phyloP scores from a whole-genome alignment of 2,329 filamentous ascomycete species.

The Trichoderma semiorbis region DNA sequence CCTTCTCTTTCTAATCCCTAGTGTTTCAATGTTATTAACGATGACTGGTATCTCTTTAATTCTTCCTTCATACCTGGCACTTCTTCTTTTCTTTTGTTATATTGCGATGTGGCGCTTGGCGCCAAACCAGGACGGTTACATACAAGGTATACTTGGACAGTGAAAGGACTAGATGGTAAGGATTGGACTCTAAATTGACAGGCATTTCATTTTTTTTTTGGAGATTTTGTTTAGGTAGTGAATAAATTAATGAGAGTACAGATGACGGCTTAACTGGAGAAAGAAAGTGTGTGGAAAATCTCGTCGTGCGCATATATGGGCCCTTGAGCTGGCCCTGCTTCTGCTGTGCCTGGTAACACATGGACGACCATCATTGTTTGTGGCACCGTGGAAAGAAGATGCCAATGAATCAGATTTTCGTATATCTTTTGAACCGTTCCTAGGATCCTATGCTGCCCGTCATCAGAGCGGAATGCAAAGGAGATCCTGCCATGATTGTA shows the following conservation, averaged over 20 bases:
- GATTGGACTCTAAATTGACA: neutral
- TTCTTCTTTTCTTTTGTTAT: neutral
- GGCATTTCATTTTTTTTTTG: neutral
- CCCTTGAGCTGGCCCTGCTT: neutral
- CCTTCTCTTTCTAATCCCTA: neutral
- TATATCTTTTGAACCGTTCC: slow-evolving; percentile 85
- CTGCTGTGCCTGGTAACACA: neutral
- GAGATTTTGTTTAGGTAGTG: neutral
- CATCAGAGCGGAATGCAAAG: slow-evolving; percentile 93
- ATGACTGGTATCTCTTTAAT: neutral
- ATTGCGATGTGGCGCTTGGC: neutral
- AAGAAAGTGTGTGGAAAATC: neutral
- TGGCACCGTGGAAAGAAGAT: slow-evolving; percentile 22
- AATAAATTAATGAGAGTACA: neutral
- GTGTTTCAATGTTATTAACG: neutral
- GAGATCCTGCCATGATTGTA: slow-evolving; percentile 74
- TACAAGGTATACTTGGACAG: neutral
- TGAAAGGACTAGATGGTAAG: neutral
- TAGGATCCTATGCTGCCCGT: slow-evolving; percentile 72
- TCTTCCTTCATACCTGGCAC: neutral
- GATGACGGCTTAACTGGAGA: neutral
- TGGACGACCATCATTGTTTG: slow-evolving; percentile 22
- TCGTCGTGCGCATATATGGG: neutral
- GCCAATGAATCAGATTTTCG: slow-evolving; percentile 74
- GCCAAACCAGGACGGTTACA: neutral